A percentile compares a stretch with the other conserved stretches of the same genome.
Evolutionary conservation across 257 asterid species (phyloP).

Genomic region (Jacaranda copaia): DNA sequence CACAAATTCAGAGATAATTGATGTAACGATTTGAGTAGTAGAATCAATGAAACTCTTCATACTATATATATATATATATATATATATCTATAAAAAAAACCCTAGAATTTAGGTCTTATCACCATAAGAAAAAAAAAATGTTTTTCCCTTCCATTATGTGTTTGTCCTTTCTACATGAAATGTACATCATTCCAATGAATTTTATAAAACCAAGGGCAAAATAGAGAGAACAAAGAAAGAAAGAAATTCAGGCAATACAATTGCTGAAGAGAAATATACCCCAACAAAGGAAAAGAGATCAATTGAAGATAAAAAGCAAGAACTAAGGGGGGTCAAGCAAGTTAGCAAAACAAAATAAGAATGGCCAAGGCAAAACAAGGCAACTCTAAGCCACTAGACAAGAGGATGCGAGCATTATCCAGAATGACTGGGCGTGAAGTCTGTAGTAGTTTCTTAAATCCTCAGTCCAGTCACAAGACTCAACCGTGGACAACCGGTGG

Average conservation of each 20-base stretch:
- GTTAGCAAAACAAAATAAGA: not conserved
- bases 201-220: not conserved
- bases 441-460: too few relatives aligned
- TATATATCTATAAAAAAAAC: too few relatives aligned
- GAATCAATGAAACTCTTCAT: too few relatives aligned
- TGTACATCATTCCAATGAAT: constrained; percentile 30
- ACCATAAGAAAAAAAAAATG: constrained; percentile 14
- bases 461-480: too few relatives aligned
- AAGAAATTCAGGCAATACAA: constrained; percentile 32
- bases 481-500: too few relatives aligned
- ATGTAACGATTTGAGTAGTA: too few relatives aligned
- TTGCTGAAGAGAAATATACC: constrained; percentile 4
- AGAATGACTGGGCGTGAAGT: too few relatives aligned
- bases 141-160: constrained; percentile 30
- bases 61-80: too few relatives aligned
- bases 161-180: constrained; percentile 35
- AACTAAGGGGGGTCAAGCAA: not conserved
- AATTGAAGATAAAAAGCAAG: constrained; percentile 1
- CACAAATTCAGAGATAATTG: too few relatives aligned
- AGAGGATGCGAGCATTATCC: too few relatives aligned
- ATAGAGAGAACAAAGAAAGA: constrained; percentile 6
- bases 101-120: not conserved
- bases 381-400: too few relatives aligned
- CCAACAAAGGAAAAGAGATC: too few relatives aligned
- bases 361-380: constrained; percentile 15